phyloP scores from a whole-genome alignment of 441 rosid species.

The Viola pubescens region DNA sequence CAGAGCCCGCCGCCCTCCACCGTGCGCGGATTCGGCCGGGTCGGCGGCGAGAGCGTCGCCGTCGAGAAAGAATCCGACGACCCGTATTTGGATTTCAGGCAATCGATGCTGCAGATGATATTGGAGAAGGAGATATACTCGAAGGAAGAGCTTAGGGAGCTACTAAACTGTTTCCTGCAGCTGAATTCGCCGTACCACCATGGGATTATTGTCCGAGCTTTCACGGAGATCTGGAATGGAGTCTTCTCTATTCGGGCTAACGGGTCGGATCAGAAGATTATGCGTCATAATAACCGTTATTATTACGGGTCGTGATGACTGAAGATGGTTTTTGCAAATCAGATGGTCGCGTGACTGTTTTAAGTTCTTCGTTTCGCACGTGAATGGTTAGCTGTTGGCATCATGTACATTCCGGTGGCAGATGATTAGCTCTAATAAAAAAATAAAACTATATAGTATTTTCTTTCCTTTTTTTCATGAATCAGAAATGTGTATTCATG shows the following conservation, averaged over 20 bases:
- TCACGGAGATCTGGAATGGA: conserved; percentile 55
- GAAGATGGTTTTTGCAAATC: neutral
- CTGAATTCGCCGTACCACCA: conserved; percentile 59
- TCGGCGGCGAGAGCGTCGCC: conserved; percentile 51
- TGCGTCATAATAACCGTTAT: conserved; percentile 10
- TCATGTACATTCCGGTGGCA: too few species aligned
- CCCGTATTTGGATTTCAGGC: conserved; percentile 58
- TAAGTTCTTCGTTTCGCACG: conserved; percentile 6
- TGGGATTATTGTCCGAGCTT: conserved; percentile 51
- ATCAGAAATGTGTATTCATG: too few species aligned
- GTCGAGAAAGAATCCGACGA: conserved; percentile 59
- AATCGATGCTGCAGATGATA: conserved; percentile 67
- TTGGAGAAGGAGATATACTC: conserved; percentile 48
- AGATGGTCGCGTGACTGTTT: conserved; percentile 28
- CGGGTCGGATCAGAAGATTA: conserved; percentile 13
- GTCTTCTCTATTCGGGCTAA: conserved; percentile 40
- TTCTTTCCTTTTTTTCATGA: too few species aligned
- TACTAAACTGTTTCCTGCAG: conserved; percentile 61
- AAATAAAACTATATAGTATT: too few species aligned
- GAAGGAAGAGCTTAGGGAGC: conserved; percentile 50
- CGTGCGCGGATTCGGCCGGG: conserved; percentile 43
- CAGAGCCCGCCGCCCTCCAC: neutral
- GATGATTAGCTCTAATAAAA: too few species aligned
- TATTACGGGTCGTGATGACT: conserved; percentile 6
- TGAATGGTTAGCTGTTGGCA: neutral